Evolutionary conservation across 108 stramenopile species (phyloP).

Genomic region (Pseudonitzschia delicatissima): DNA sequence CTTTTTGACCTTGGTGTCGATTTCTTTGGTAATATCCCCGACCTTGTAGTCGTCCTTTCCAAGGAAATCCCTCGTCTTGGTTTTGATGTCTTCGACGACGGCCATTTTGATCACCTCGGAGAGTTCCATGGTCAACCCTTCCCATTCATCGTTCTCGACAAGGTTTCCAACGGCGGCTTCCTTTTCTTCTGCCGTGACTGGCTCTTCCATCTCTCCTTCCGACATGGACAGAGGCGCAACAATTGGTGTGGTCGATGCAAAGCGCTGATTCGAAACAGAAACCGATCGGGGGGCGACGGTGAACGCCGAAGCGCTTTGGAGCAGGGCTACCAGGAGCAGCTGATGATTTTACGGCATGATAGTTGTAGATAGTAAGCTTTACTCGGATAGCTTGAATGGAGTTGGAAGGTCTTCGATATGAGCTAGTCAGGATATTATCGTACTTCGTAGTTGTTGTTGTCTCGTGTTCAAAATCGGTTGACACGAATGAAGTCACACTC

Average conservation of each 20-base stretch:
- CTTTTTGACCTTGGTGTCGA: conserved; percentile 70
- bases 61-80: conserved; percentile 75
- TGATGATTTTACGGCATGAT: too few species aligned
- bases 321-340: neutral
- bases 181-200: conserved; percentile 40
- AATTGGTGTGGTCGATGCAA: neutral
- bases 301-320: neutral
- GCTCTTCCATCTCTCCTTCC: neutral
- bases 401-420: too few species aligned
- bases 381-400: neutral
- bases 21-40: conserved; percentile 70
- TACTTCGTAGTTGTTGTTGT: too few species aligned
- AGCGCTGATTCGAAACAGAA: neutral
- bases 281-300: neutral
- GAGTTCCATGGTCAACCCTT: conserved; percentile 74
- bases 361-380: too few species aligned
- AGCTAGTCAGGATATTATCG: too few species aligned
- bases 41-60: conserved; percentile 66
- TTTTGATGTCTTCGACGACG: conserved; percentile 79
- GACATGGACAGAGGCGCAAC: neutral
- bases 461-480: too few species aligned
- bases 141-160: conserved; percentile 82
- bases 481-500: too few species aligned
- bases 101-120: conserved; percentile 72
- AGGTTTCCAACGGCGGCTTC: conserved; percentile 58